phyloP scores from a whole-genome alignment of 75 land plant genomes.

The Pinus albicaulis region DNA sequence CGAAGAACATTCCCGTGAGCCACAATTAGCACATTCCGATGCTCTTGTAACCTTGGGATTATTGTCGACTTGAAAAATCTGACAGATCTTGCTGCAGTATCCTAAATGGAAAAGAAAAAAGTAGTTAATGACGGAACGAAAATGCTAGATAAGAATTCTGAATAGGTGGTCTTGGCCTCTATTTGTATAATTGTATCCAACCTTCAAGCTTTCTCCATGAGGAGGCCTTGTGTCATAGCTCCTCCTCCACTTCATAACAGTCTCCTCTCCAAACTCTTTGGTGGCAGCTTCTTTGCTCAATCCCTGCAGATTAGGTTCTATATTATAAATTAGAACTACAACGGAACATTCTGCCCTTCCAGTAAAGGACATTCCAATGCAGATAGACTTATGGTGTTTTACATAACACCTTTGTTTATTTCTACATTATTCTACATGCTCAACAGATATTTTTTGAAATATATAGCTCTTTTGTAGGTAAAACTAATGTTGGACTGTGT shows the following conservation, averaged over 20 bases:
- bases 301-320: slow-evolving; percentile 25
- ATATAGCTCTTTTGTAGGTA: not conserved
- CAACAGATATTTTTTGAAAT: not conserved
- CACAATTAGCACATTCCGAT: slow-evolving; percentile 42
- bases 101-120: slow-evolving; percentile 20
- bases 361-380: not conserved
- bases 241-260: slow-evolving; percentile 41
- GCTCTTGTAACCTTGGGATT: slow-evolving; percentile 45
- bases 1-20: slow-evolving; percentile 57
- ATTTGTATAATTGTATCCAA: slow-evolving; percentile 12
- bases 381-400: not conserved
- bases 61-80: slow-evolving; percentile 38
- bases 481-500: not conserved
- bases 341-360: too few relatives aligned
- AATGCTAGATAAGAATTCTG: not conserved
- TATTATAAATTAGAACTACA: not conserved
- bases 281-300: slow-evolving; percentile 43
- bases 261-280: slow-evolving; percentile 37
- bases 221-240: slow-evolving; percentile 53
- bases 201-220: slow-evolving; percentile 54
- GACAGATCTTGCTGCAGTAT: slow-evolving; percentile 31
- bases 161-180: not conserved
- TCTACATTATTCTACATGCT: not conserved
- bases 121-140: not conserved
- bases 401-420: not conserved